Conservation (phyloP, 306 rosid genomes). For the Neltuma alba region DNA sequence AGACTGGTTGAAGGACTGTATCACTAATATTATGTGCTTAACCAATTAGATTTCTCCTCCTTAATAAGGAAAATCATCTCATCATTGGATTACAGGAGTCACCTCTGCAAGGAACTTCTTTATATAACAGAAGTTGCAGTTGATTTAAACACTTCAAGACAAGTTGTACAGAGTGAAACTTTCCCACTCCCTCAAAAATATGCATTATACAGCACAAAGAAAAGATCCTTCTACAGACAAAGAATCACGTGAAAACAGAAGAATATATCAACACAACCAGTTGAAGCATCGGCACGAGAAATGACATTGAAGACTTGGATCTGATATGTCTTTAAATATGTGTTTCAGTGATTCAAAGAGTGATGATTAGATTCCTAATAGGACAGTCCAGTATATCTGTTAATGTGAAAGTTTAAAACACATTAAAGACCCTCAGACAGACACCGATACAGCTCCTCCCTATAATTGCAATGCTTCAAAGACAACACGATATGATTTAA, state of each 20-base stretch:
- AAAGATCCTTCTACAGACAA: not conserved
- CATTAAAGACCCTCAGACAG: not conserved
- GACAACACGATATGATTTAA: constrained; percentile 1
- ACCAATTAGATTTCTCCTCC: constrained; percentile 15
- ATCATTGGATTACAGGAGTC: constrained; percentile 20
- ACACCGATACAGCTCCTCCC: constrained; percentile 10
- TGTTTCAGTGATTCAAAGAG: not conserved
- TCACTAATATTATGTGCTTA: not conserved
- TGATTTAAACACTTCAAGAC: not conserved
- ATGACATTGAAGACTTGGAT: not conserved
- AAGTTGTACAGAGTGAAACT: not conserved
- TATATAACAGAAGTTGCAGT: constrained; percentile 12
- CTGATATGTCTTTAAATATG: constrained; percentile 1
- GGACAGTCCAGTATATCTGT: not conserved
- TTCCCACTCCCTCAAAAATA: not conserved
- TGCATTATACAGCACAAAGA: not conserved
- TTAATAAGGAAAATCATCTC: not conserved
- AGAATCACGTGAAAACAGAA: not conserved
- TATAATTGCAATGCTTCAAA: constrained; percentile 11
- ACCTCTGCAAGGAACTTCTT: constrained; percentile 5
- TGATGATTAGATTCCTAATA: not conserved
- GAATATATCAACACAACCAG: constrained; percentile 3
- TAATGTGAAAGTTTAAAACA: not conserved
- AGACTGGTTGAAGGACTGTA: constrained; percentile 2
- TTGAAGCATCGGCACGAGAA: constrained; percentile 6